Evolutionary conservation across 2,329 filamentous ascomycete genomes (phyloP).

Genomic region (Ophiobolus disseminans): DNA sequence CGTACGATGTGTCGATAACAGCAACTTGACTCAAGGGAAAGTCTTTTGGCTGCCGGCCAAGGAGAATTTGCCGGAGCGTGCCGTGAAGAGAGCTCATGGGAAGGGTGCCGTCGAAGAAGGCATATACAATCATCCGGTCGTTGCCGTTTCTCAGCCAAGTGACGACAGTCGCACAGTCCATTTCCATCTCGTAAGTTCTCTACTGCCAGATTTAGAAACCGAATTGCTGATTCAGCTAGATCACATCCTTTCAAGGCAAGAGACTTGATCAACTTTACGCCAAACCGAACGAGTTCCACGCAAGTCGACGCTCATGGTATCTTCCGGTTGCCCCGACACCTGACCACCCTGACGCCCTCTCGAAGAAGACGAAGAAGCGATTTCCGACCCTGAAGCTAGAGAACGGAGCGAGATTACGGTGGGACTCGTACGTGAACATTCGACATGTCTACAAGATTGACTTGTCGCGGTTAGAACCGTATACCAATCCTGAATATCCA

Average conservation of each 20-base stretch:
- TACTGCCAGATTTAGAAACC: neutral
- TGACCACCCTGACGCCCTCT: constrained; percentile 40
- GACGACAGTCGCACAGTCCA: constrained; percentile 35
- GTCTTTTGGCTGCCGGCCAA: constrained; percentile 44
- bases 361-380: constrained; percentile 41
- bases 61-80: constrained; percentile 33
- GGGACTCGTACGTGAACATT: constrained; percentile 46
- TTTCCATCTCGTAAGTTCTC: constrained; percentile 43
- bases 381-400: constrained; percentile 39
- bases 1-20: constrained; percentile 18
- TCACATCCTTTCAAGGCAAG: constrained; percentile 45
- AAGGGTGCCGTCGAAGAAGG: constrained; percentile 42
- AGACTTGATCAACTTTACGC: constrained; percentile 41
- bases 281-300: constrained; percentile 42
- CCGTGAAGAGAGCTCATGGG: constrained; percentile 37
- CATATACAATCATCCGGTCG: constrained; percentile 44
- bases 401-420: constrained; percentile 30
- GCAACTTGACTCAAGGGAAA: constrained; percentile 31
- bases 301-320: constrained; percentile 41
- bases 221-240: constrained; percentile 29
- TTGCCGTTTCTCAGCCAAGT: constrained; percentile 40
- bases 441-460: constrained; percentile 45
- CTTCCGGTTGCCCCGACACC: constrained; percentile 43
- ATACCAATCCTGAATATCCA: constrained; percentile 35
- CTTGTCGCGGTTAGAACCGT: constrained; percentile 34